These are phyloP conservation scores for Penicillium angulare DNA, from an alignment of 495 filamentous ascomycete genomes.

Conservation along the genomic window DNA sequence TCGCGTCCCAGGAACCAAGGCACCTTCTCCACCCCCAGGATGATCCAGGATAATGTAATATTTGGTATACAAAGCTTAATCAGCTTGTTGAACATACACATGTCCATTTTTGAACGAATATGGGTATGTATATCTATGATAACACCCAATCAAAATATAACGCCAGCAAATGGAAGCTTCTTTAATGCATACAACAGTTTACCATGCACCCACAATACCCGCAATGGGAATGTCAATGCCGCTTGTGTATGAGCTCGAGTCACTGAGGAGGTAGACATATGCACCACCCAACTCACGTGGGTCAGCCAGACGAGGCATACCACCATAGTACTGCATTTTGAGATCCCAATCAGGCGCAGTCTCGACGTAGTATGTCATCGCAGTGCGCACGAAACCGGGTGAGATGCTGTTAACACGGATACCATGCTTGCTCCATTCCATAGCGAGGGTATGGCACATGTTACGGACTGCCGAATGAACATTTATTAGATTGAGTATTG, in stretches of 20 bases:
- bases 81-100: no score
- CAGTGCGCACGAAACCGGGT: constrained; percentile 39
- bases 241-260: constrained; percentile 33
- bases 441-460: constrained; percentile 42
- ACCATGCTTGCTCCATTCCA: constrained; percentile 48
- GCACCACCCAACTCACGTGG: constrained; percentile 41
- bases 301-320: constrained; percentile 39
- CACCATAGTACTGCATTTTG: constrained; percentile 48
- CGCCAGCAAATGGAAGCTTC: constrained; percentile 1
- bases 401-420: constrained; percentile 44
- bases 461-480: constrained; percentile 25
- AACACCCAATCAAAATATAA: not conserved
- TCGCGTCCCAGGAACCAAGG: no score
- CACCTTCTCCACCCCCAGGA: no score
- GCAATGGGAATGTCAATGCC: constrained; percentile 40
- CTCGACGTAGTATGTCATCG: constrained; percentile 42
- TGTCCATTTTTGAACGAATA: no score
- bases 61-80: no score
- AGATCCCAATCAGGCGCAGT: constrained; percentile 36
- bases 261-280: constrained; percentile 40
- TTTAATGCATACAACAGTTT: constrained; percentile 4
- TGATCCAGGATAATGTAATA: no score
- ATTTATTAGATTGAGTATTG: not conserved
- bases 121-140: not conserved
- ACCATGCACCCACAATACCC: constrained; percentile 48